Percentiles rank a stretch among this genome's conserved stretches.
Evolutionary conservation across 176 grass and related monocot species (phyloP).

Genomic region (Triticum urartu): DNA sequence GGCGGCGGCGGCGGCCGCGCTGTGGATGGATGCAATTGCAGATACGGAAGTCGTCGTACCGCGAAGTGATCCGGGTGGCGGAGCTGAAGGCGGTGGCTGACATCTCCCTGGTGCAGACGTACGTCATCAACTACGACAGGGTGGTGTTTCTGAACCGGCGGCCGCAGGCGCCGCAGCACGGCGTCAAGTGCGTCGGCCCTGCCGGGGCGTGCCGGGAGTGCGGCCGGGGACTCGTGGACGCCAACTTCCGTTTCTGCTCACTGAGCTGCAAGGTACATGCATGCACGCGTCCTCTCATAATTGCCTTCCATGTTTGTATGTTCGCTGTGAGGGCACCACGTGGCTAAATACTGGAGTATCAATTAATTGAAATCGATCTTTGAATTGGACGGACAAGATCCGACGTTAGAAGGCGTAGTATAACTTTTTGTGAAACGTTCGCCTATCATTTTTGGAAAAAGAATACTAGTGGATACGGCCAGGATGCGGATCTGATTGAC

Average conservation of each 20-base stretch:
- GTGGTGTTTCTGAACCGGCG: slow-evolving; percentile 29
- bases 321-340: not conserved
- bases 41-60: not conserved
- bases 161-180: not conserved
- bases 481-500: not conserved
- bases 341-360: not conserved
- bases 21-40: not conserved
- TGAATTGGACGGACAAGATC: not conserved
- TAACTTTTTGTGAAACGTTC: too few species aligned
- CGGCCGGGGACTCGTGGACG: not conserved
- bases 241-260: slow-evolving; percentile 63
- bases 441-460: not conserved
- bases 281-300: not conserved
- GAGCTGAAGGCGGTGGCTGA: not conserved
- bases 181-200: not conserved
- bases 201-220: not conserved
- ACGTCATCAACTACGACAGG: not conserved
- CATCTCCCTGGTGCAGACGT: slow-evolving; percentile 1
- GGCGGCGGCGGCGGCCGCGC: not conserved
- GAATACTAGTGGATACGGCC: not conserved
- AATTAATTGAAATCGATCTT: not conserved
- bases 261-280: slow-evolving; percentile 68
- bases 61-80: not conserved
- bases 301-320: not conserved
- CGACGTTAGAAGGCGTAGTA: too few species aligned